These are phyloP conservation scores for Heracleum sosnowskyi DNA, from an alignment of 129 eudicot genomes.

Conservation along the genomic window DNA sequence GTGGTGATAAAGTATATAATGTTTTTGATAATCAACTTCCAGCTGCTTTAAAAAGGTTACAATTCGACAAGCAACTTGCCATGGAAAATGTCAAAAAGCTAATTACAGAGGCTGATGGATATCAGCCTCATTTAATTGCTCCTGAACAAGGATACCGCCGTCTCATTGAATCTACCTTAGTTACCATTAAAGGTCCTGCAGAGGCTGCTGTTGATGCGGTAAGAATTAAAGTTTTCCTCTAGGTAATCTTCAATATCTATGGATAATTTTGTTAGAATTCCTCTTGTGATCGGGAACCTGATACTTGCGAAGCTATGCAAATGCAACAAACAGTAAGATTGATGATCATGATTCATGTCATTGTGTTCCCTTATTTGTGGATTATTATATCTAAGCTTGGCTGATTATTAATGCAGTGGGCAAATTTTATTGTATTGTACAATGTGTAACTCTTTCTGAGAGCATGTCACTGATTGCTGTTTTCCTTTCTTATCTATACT, in stretches of 20 bases:
- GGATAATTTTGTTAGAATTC: not conserved
- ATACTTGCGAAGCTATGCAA: not conserved
- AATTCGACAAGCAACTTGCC: constrained; percentile 87
- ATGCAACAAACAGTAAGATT: not conserved
- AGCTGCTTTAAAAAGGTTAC: constrained; percentile 86
- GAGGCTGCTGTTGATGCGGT: constrained; percentile 96
- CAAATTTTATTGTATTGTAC: not conserved
- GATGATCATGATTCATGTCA: not conserved
- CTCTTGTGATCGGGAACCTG: not conserved
- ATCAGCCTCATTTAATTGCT: constrained; percentile 95
- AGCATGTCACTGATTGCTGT: not conserved
- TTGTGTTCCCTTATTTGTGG: not conserved
- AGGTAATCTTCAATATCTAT: not conserved
- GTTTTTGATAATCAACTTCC: constrained; percentile 92
- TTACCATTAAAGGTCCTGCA: constrained; percentile 76
- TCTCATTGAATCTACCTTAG: constrained; percentile 77
- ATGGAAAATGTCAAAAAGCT: constrained; percentile 84
- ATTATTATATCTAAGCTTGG: not conserved
- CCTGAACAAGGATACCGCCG: constrained; percentile 97
- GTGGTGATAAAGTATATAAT: constrained; percentile 79
- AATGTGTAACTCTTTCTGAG: not conserved
- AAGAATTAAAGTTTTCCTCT: constrained; percentile 14
- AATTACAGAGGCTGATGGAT: constrained; percentile 97
- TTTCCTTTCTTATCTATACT: not conserved
- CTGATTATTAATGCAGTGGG: not conserved